These are phyloP conservation scores for Chenopodium suecicum DNA, from an alignment of 148 eudicot genomes.

Conservation along the genomic window DNA sequence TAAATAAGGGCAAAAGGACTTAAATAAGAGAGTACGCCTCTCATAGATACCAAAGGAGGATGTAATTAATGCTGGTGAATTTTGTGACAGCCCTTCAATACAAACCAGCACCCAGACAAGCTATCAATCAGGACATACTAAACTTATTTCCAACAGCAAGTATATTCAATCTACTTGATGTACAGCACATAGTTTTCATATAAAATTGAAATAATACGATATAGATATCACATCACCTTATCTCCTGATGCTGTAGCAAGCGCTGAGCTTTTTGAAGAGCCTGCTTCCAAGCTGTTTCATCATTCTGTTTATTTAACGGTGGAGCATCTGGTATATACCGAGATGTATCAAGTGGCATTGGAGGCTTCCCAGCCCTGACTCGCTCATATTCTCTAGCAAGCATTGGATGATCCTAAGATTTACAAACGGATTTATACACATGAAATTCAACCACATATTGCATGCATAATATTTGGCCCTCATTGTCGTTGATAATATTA, in stretches of 20 bases:
- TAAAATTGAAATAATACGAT: neutral
- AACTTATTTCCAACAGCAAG: neutral
- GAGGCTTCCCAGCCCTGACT: slow-evolving; percentile 89
- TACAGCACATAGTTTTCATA: neutral
- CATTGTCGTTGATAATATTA: too few relatives aligned
- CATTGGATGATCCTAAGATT: slow-evolving; percentile 87
- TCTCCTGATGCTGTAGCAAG: slow-evolving; percentile 81
- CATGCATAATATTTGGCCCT: neutral
- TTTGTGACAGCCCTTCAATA: neutral
- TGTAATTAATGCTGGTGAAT: neutral
- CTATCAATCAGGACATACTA: neutral
- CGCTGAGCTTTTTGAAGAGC: slow-evolving; percentile 87
- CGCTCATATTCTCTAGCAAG: slow-evolving; percentile 94
- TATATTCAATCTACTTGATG: neutral
- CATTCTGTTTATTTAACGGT: slow-evolving; percentile 66
- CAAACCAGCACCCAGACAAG: neutral
- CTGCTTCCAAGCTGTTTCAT: slow-evolving; percentile 91
- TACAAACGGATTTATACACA: slow-evolving; percentile 15
- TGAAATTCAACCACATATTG: neutral
- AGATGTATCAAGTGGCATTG: slow-evolving; percentile 74
- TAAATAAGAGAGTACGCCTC: neutral
- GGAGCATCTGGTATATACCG: slow-evolving; percentile 84
- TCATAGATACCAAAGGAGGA: neutral
- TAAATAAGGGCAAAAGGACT: neutral
- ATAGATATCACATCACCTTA: slow-evolving; percentile 49